Conservation (phyloP, 2,329 filamentous ascomycete species). For the Talaromyces amestolkiae region DNA sequence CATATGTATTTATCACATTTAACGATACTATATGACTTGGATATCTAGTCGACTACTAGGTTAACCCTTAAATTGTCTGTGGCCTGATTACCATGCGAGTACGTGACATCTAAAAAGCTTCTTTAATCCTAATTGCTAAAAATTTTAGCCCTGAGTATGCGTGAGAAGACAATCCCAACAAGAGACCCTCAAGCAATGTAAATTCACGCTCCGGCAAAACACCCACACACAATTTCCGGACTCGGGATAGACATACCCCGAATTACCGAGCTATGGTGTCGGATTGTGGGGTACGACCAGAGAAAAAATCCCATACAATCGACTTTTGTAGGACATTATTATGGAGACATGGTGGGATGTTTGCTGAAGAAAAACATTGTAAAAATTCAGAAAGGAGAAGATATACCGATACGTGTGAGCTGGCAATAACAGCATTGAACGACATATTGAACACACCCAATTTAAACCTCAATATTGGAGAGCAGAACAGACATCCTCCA, state of each 20-base stretch:
- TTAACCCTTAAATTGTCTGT: not conserved
- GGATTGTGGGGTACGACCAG: not conserved
- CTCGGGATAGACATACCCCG: conserved; percentile 2
- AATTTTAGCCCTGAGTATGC: not conserved
- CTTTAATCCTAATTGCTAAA: not conserved
- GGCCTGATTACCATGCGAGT: not conserved
- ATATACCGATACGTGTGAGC: not conserved
- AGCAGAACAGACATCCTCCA: not conserved
- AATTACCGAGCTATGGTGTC: not conserved
- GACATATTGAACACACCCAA: not conserved
- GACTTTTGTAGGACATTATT: not conserved
- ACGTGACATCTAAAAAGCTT: not conserved
- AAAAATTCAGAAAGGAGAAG: not conserved
- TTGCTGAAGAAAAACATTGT: not conserved
- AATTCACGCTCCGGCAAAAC: not conserved
- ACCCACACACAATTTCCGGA: not conserved
- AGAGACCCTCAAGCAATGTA: not conserved
- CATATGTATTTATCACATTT: not conserved
- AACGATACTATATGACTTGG: not conserved
- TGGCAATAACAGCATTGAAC: not conserved
- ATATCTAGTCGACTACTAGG: not conserved
- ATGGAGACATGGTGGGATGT: conserved; percentile 27
- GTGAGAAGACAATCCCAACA: not conserved
- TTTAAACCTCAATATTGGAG: not conserved
- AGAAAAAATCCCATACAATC: not conserved